Conservation (phyloP, 306 rosid genomes). For the Crataegus laevigata region DNA sequence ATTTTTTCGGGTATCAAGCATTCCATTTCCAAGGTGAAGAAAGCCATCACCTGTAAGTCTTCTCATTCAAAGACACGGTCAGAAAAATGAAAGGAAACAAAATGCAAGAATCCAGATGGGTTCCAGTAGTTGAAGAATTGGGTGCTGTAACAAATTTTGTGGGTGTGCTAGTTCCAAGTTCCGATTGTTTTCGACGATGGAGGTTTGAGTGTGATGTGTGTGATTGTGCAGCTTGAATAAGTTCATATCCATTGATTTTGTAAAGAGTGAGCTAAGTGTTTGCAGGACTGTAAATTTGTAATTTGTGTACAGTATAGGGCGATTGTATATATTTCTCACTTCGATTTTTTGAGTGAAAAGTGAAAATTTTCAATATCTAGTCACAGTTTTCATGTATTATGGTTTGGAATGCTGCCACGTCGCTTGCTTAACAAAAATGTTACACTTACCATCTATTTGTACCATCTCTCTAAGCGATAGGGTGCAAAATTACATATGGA, state of each 20-base stretch:
- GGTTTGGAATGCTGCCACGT: no score
- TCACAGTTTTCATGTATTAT: no score
- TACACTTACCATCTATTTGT: no score
- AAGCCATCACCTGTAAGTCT: slow-evolving; percentile 60
- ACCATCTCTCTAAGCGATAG: no score
- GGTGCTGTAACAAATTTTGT: background rate
- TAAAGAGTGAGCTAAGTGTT: background rate
- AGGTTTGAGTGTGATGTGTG: slow-evolving; percentile 3
- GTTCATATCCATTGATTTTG: background rate
- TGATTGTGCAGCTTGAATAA: background rate
- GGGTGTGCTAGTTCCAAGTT: slow-evolving; percentile 2
- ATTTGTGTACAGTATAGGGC: background rate
- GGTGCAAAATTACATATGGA: no score
- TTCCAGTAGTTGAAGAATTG: slow-evolving; percentile 10
- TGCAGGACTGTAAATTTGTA: slow-evolving; percentile 1
- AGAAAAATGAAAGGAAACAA: slow-evolving; percentile 11
- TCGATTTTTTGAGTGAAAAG: background rate
- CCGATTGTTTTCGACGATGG: background rate
- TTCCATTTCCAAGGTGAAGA: slow-evolving; percentile 68
- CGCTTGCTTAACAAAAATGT: no score
- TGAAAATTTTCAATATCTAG: background rate
- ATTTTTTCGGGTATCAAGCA: slow-evolving; percentile 67
- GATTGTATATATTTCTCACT: background rate
- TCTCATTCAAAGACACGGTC: slow-evolving; percentile 39
- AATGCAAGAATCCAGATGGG: background rate